These are phyloP conservation scores for Bryum argenteum DNA, from an alignment of 225 moss, liverwort and hornwort genomes.

Conservation along the genomic window DNA sequence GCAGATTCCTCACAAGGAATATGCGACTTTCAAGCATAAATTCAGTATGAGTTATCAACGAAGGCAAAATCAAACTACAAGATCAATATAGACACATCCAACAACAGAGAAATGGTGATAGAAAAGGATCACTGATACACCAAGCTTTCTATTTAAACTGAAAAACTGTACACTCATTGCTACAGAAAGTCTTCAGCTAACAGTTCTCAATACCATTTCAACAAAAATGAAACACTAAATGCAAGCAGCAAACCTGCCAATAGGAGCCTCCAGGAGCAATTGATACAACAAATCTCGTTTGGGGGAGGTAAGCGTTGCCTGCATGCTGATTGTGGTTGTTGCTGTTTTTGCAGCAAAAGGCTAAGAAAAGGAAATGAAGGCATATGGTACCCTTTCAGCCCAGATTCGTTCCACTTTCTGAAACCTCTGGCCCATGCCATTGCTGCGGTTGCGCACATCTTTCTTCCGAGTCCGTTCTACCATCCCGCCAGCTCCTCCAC, in stretches of 20 bases:
- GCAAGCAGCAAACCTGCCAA: slow-evolving; percentile 17
- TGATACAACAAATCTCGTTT: background rate
- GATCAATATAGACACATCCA: background rate
- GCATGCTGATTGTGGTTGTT: background rate
- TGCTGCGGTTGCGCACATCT: slow-evolving; percentile 56
- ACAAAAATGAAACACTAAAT: slow-evolving; percentile 25
- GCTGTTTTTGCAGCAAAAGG: too few relatives aligned
- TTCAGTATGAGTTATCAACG: too few relatives aligned
- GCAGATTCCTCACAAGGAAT: too few relatives aligned
- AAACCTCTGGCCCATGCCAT: slow-evolving; percentile 61
- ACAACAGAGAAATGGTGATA: background rate
- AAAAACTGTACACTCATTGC: slow-evolving; percentile 41
- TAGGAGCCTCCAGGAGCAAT: slow-evolving; percentile 1
- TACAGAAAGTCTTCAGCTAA: slow-evolving; percentile 15
- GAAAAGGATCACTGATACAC: slow-evolving; percentile 17
- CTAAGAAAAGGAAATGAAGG: slow-evolving; percentile 49
- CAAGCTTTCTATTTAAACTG: slow-evolving; percentile 23
- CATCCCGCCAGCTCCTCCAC: slow-evolving; percentile 61
- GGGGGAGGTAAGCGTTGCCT: slow-evolving; percentile 12
- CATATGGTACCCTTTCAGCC: slow-evolving; percentile 49
- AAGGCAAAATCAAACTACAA: too few relatives aligned
- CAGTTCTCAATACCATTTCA: slow-evolving; percentile 8
- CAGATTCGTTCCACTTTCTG: slow-evolving; percentile 50
- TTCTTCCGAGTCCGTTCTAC: slow-evolving; percentile 54
- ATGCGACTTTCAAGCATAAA: too few relatives aligned